A percentile compares a stretch with the other conserved stretches of the same genome.
Evolutionary conservation across 805 yeast genomes (phyloP).

Genomic region (Ogataea wickerhamii): DNA sequence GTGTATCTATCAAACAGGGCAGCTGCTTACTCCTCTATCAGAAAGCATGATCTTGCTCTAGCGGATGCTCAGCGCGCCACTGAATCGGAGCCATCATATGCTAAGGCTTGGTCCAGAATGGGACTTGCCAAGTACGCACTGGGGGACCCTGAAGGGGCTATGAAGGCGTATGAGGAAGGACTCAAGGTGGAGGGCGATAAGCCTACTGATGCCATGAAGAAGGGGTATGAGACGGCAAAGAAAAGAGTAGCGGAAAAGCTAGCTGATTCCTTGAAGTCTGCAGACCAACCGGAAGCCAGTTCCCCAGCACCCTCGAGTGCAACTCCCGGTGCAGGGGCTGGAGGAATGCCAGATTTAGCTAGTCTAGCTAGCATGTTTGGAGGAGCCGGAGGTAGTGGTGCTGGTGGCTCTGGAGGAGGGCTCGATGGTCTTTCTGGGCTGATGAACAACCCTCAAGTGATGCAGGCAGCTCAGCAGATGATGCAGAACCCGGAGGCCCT

Average conservation of each 20-base stretch:
- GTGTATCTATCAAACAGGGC: slow-evolving; percentile 93
- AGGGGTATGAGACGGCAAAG: slow-evolving; percentile 92
- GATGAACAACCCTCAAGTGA: slow-evolving; percentile 87
- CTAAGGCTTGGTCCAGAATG: slow-evolving; percentile 92
- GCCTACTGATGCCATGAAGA: slow-evolving; percentile 85
- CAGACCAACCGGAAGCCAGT: slow-evolving; percentile 20
- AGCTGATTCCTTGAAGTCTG: slow-evolving; percentile 37
- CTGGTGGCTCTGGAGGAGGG: slow-evolving; percentile 59
- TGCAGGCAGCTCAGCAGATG: slow-evolving; percentile 84
- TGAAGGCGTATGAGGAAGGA: slow-evolving; percentile 88
- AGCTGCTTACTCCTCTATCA: slow-evolving; percentile 84
- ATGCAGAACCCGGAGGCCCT: slow-evolving; percentile 83
- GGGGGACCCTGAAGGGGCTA: slow-evolving; percentile 86
- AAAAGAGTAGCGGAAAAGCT: slow-evolving; percentile 77
- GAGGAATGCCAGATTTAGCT: slow-evolving; percentile 71
- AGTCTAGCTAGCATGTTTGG: slow-evolving; percentile 57
- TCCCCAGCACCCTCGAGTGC: slow-evolving; percentile 27
- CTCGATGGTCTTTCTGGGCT: slow-evolving; percentile 65
- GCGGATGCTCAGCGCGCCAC: slow-evolving; percentile 83
- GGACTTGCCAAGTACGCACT: slow-evolving; percentile 94
- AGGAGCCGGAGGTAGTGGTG: slow-evolving; percentile 64
- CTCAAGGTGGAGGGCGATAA: slow-evolving; percentile 80
- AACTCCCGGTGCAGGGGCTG: slow-evolving; percentile 30
- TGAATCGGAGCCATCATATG: slow-evolving; percentile 69
- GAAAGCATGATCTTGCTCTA: slow-evolving; percentile 72